Conservation (phyloP, 257 asterid species). For the Ligustrum vulgare region DNA sequence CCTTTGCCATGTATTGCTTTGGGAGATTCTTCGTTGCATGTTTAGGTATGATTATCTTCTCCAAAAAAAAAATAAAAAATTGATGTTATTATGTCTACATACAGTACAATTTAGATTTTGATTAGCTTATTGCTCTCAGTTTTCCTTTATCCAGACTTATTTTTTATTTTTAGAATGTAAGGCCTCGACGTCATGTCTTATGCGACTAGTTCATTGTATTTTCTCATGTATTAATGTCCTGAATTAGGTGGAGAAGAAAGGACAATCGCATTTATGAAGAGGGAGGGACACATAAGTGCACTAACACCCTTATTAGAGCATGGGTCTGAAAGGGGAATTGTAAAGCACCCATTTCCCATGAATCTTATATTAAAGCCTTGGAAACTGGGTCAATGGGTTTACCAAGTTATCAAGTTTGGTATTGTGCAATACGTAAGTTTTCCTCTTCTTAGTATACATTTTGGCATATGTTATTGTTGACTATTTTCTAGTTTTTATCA, state of each 20-base stretch:
- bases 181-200: neutral
- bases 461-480: constrained; percentile 15
- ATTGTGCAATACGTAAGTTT: constrained; percentile 95
- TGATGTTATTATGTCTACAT: constrained; percentile 4
- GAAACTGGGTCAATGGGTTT: constrained; percentile 89
- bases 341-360: constrained; percentile 88
- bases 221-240: constrained; percentile 13
- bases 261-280: constrained; percentile 79
- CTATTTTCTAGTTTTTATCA: constrained; percentile 16
- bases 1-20: constrained; percentile 99
- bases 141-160: neutral
- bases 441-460: constrained; percentile 19
- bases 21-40: constrained; percentile 97
- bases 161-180: constrained; percentile 9
- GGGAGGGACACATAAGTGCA: constrained; percentile 82
- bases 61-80: neutral
- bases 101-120: neutral
- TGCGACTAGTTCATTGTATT: constrained; percentile 3
- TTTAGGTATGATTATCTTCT: constrained; percentile 62
- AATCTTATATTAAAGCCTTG: constrained; percentile 81
- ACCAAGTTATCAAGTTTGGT: constrained; percentile 92
- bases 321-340: constrained; percentile 72
- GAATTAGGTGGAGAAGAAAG: constrained; percentile 87
- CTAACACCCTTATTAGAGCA: constrained; percentile 77
- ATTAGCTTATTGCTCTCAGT: constrained; percentile 4